Base-by-base conservation (phyloP, 768 basidiomycete species). In the Cubamyces sp. region DNA sequence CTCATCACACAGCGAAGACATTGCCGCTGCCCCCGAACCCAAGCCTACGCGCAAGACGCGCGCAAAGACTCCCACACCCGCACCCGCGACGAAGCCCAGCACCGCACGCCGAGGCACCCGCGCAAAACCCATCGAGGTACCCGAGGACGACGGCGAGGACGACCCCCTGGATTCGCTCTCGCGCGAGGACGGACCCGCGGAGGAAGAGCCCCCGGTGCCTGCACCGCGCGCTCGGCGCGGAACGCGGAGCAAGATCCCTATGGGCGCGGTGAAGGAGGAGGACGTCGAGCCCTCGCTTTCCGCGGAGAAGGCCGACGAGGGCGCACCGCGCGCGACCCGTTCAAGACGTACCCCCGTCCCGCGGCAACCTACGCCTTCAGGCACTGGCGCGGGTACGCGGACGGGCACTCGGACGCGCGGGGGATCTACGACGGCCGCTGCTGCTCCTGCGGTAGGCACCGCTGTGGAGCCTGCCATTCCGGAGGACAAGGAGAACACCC, bases 401-500 rank as follows among this genome's bases (percentile, higher is more conserved):
- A 39, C 59, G 3, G 48, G 68, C 8, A 45, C 60, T 1, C 42
- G 48, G 16, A 49, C 48, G 25, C 23, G 48, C 15, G 48, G 48
- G 3, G 23, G 14, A 25, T 49, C 48, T 49, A 18, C 28, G 12
- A n/a, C 15, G 1, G 48, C 48, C n/a, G 48, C 39, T 1, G 53
- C 66, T 12, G 64, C 64, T 21, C 40, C 54, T 12, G 62, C 62
- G 26, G 56, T 47, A 19, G 54, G 54, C 19, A 19, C 46, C 25
- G 16, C 28, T 6, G 65, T 42, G 18, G 46, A 65, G 28, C 46
- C 49, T 19, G 57, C 49, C 3, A 54, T 57, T 26, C 61, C 61
- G 30, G 65, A 64, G 37, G 70, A 71, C 52, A 76, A 76, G 66
- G 75, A 75, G 69, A 76, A 76, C 66, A 76, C 75, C 15, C 75